A percentile compares a stretch with the other conserved stretches of the same genome.
phyloP scores from a whole-genome alignment of 768 basidiomycete genomes.

The Asterophora lycoperdoides region DNA sequence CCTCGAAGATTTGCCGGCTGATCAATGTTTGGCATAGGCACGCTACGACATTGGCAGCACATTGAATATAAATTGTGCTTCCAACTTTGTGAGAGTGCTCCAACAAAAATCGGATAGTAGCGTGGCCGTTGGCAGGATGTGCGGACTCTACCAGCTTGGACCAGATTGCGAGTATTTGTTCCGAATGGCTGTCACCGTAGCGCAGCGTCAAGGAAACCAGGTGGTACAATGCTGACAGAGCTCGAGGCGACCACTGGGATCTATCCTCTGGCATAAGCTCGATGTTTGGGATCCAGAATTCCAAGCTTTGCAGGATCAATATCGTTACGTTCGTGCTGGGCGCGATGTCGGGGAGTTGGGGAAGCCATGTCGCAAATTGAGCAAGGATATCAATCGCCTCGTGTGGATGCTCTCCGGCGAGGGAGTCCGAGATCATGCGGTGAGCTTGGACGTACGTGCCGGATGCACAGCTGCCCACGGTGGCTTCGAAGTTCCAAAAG shows the following conservation, averaged over 20 bases:
- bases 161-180: slow-evolving; percentile 81
- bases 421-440: slow-evolving; percentile 67
- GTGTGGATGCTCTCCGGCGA: slow-evolving; percentile 72
- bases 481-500: slow-evolving; percentile 70
- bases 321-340: slow-evolving; percentile 44
- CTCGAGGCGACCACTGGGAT: slow-evolving; percentile 51
- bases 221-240: slow-evolving; percentile 67
- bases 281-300: slow-evolving; percentile 80
- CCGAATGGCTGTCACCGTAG: slow-evolving; percentile 68
- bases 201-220: slow-evolving; percentile 79
- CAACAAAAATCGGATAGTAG: slow-evolving; percentile 76
- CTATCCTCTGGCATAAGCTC: slow-evolving; percentile 62
- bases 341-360: slow-evolving; percentile 51
- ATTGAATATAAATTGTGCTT: slow-evolving; percentile 70
- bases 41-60: slow-evolving; percentile 78
- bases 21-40: slow-evolving; percentile 76
- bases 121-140: slow-evolving; percentile 69
- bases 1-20: slow-evolving; percentile 72
- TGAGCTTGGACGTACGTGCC: slow-evolving; percentile 81
- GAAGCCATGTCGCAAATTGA: slow-evolving; percentile 71
- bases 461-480: slow-evolving; percentile 65
- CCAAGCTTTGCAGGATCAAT: slow-evolving; percentile 71
- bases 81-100: slow-evolving; percentile 86
- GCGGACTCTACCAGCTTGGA: slow-evolving; percentile 69
- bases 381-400: slow-evolving; percentile 61